Conservation (phyloP, 225 moss, liverwort and hornwort genomes). For the Marchantia polymorpha region DNA sequence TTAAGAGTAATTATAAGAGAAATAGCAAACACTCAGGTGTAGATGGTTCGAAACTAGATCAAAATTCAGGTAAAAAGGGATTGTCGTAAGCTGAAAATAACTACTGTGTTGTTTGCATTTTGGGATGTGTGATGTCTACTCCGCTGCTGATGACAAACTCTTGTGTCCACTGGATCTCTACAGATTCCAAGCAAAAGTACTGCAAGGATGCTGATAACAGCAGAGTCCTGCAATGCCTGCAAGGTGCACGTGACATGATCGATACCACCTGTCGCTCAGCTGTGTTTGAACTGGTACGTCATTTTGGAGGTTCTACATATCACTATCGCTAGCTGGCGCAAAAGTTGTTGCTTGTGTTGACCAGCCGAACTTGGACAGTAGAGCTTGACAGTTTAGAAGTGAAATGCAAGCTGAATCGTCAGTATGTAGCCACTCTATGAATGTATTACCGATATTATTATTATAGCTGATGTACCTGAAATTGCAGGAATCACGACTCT, state of each 20-base stretch:
- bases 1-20: too few species aligned
- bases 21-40: too few species aligned
- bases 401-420: not conserved
- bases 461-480: not conserved
- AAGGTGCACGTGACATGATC: conserved; percentile 30
- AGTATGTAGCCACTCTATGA: not conserved
- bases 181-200: conserved; percentile 34
- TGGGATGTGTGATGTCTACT: too few species aligned
- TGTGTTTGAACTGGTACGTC: conserved; percentile 39
- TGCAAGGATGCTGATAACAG: conserved; percentile 36
- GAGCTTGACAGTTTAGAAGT: not conserved
- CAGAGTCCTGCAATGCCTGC: conserved; percentile 47
- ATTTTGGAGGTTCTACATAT: not conserved
- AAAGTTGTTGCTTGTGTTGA: not conserved
- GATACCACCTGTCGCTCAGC: conserved; percentile 39
- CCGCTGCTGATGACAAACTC: not conserved
- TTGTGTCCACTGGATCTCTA: conserved; percentile 2
- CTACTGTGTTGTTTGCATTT: too few species aligned
- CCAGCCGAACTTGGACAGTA: not conserved
- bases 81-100: too few species aligned
- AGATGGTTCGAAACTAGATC: too few species aligned
- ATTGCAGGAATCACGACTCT: conserved; percentile 41
- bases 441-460: too few species aligned
- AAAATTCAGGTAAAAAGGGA: too few species aligned
- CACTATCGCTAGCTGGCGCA: not conserved